Percentiles rank a stretch among this genome's conserved stretches.
phyloP scores from a whole-genome alignment of 2,329 filamentous ascomycete species.

The Diaporthe sp. region DNA sequence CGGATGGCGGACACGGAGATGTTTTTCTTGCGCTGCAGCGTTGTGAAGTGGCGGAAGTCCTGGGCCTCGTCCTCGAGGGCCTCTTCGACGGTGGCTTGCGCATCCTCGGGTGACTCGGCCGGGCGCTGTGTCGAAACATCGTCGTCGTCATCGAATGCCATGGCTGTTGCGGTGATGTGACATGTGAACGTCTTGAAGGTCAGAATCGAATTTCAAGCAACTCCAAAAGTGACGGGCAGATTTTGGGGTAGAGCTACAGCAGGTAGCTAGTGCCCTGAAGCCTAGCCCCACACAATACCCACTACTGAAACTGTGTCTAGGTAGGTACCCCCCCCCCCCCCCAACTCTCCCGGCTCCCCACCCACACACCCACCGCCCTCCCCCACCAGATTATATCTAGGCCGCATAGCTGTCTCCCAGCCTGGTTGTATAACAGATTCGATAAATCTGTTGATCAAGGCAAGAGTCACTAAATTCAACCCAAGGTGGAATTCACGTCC shows the following conservation, averaged over 20 bases:
- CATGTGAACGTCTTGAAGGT: background rate
- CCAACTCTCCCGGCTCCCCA: no score
- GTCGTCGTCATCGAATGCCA: constrained; percentile 51
- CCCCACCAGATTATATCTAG: background rate
- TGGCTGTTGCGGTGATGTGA: constrained; percentile 31
- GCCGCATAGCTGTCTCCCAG: no score
- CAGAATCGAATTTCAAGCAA: background rate
- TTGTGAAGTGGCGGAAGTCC: constrained; percentile 83
- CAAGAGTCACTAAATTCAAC: no score
- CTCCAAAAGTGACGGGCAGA: constrained; percentile 1
- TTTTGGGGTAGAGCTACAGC: background rate
- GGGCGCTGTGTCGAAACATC: constrained; percentile 38
- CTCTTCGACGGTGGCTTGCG: constrained; percentile 61
- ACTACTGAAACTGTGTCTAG: background rate
- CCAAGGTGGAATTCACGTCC: no score
- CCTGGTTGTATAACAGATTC: no score
- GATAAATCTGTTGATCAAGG: no score
- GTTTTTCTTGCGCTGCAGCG: constrained; percentile 63
- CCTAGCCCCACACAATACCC: background rate
- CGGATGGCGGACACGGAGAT: constrained; percentile 78
- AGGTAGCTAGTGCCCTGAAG: background rate
- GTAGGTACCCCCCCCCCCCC: background rate
- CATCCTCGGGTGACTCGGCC: constrained; percentile 50
- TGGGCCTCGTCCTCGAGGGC: constrained; percentile 84
- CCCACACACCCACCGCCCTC: no score